Percentiles rank a stretch among this genome's conserved stretches.
Evolutionary conservation across 495 filamentous ascomycete genomes (phyloP).

Genomic region (Trichoderma virens): DNA sequence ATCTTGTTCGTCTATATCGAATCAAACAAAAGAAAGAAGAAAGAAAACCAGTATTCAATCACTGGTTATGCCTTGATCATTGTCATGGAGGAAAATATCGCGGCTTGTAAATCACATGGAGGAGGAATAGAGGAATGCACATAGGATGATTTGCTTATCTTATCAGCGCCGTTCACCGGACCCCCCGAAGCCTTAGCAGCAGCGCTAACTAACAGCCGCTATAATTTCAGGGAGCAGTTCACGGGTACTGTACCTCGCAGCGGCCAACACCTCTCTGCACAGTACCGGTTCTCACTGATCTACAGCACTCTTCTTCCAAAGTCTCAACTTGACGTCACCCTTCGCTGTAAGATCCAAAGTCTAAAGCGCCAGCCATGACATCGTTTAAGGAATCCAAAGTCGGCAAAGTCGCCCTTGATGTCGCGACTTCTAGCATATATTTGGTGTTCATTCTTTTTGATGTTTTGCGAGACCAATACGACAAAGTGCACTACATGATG

Average conservation of each 20-base stretch:
- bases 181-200: not conserved
- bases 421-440: not conserved
- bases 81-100: not conserved
- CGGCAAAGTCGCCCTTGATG: not conserved
- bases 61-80: not conserved
- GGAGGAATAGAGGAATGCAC: not conserved
- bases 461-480: not conserved
- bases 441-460: not conserved
- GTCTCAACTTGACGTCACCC: not conserved
- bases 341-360: not conserved
- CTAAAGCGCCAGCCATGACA: not conserved
- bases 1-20: not conserved
- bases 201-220: not conserved
- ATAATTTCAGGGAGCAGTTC: not conserved
- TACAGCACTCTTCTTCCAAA: not conserved
- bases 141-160: not conserved
- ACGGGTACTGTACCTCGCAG: not conserved
- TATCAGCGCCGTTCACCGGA: not conserved
- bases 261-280: not conserved
- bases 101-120: not conserved
- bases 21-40: not conserved
- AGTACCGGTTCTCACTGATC: not conserved
- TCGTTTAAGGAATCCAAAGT: not conserved
- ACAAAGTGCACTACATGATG: not conserved
- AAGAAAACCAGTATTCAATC: not conserved